Evolutionary conservation across 1,139 yeast genomes (phyloP).

Genomic region (Suhomyces panamericanus): DNA sequence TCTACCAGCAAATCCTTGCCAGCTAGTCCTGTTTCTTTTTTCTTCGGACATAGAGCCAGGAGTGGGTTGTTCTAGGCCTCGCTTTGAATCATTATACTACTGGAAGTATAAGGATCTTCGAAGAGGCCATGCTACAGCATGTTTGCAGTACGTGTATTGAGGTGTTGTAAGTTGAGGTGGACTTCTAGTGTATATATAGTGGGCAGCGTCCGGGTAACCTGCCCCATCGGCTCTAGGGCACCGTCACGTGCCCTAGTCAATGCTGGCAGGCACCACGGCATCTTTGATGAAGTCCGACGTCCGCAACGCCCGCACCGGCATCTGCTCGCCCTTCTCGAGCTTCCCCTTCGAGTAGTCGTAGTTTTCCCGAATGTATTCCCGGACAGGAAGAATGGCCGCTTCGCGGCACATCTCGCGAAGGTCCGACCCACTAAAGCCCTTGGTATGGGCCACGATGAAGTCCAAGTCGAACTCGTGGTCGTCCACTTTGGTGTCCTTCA

Average conservation of each 20-base stretch:
- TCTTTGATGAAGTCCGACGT: slow-evolving; percentile 45
- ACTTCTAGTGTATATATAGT: slow-evolving; percentile 1
- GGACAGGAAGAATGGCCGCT: slow-evolving; percentile 87
- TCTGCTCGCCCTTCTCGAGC: slow-evolving; percentile 30
- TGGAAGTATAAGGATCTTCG: slow-evolving; percentile 62
- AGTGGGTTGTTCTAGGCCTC: slow-evolving; percentile 54
- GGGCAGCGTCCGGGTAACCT: slow-evolving; percentile 10
- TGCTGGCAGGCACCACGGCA: slow-evolving; percentile 33
- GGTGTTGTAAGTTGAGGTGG: neutral
- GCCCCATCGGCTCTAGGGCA: slow-evolving; percentile 6
- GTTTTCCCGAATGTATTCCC: slow-evolving; percentile 69
- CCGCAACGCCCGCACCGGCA: slow-evolving; percentile 44
- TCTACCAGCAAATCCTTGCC: slow-evolving; percentile 22
- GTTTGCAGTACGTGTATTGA: slow-evolving; percentile 6
- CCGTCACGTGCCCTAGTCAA: slow-evolving; percentile 26
- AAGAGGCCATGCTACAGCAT: slow-evolving; percentile 48
- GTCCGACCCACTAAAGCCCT: slow-evolving; percentile 88
- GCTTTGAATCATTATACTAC: slow-evolving; percentile 70
- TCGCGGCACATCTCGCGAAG: slow-evolving; percentile 87
- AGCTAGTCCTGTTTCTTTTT: slow-evolving; percentile 21
- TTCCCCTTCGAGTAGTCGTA: slow-evolving; percentile 47
- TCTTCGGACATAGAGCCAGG: slow-evolving; percentile 26
- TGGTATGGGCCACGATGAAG: slow-evolving; percentile 60
- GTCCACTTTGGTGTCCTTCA: slow-evolving; percentile 64
- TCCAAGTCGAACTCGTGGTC: slow-evolving; percentile 58